A percentile compares a stretch with the other conserved stretches of the same genome.
Conservation (phyloP, 108 stramenopile species). For the Cyclotella sp. region DNA sequence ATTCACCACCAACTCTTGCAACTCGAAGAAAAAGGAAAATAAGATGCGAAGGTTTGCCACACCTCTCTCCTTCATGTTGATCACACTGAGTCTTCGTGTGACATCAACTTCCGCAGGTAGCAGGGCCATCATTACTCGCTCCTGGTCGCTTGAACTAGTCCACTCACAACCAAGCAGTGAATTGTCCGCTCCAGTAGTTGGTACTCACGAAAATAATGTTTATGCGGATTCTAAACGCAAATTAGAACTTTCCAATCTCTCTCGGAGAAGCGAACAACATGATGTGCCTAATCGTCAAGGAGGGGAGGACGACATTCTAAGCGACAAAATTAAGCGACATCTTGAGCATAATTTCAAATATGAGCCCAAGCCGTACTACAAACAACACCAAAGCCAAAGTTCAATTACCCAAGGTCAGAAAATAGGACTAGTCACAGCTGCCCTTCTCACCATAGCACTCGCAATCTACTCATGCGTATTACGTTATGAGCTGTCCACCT, state of each 20-base stretch:
- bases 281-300: too few species aligned
- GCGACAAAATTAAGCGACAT: too few species aligned
- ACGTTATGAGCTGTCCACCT: slow-evolving; percentile 11
- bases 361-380: background rate
- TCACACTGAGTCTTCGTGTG: background rate
- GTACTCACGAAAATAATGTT: background rate
- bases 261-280: background rate
- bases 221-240: background rate
- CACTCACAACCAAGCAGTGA: background rate
- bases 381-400: background rate
- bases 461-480: slow-evolving; percentile 10
- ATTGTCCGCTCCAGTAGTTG: background rate
- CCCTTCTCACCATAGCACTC: background rate
- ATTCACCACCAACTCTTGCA: background rate
- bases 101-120: background rate
- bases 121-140: background rate
- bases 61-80: background rate
- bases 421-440: background rate
- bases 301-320: too few species aligned
- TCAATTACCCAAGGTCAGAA: background rate
- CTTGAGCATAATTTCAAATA: too few species aligned
- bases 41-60: background rate
- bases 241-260: background rate
- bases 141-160: background rate
- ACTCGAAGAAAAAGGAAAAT: background rate